Evolutionary conservation across 2,329 filamentous ascomycete species (phyloP).

Genomic region (Davidsoniella eucalypti): DNA sequence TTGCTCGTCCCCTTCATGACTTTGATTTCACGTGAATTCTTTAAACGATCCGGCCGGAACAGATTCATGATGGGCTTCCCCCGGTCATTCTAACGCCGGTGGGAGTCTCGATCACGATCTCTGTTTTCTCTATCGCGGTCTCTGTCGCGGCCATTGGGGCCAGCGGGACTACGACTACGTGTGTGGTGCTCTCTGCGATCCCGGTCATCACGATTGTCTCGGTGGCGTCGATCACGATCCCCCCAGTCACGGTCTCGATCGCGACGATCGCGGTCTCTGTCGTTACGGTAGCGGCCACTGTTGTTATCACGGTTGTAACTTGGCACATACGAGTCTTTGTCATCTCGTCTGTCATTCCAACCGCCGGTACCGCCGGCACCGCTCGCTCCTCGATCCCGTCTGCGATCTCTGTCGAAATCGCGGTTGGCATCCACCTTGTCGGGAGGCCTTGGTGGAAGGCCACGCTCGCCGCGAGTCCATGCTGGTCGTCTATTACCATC

Average conservation of each 20-base stretch:
- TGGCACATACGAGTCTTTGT: conserved; percentile 10
- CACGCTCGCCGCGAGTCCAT: conserved; percentile 16
- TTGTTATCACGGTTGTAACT: conserved; percentile 14
- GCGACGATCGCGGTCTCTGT: conserved; percentile 27
- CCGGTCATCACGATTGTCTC: conserved; percentile 20
- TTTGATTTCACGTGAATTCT: too few relatives aligned
- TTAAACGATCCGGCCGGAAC: too few relatives aligned
- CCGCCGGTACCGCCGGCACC: background rate
- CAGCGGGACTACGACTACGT: conserved; percentile 22
- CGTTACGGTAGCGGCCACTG: conserved; percentile 22
- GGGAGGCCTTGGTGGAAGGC: conserved; percentile 8
- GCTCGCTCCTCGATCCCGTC: background rate
- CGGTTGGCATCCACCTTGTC: conserved; percentile 2
- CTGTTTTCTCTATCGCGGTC: conserved; percentile 21
- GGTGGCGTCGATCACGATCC: conserved; percentile 30
- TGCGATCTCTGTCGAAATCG: conserved; percentile 1
- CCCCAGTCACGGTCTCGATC: conserved; percentile 23
- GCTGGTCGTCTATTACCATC: conserved; percentile 22
- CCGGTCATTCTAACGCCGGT: conserved; percentile 1
- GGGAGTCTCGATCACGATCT: conserved; percentile 28
- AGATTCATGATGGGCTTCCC: background rate
- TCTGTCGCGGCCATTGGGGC: conserved; percentile 23
- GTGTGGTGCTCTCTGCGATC: conserved; percentile 27
- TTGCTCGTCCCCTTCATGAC: too few relatives aligned
- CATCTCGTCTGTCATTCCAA: conserved; percentile 4